These are phyloP conservation scores for Wickerhamiella bombiphila DNA, from an alignment of 805 yeast genomes.

Conservation along the genomic window DNA sequence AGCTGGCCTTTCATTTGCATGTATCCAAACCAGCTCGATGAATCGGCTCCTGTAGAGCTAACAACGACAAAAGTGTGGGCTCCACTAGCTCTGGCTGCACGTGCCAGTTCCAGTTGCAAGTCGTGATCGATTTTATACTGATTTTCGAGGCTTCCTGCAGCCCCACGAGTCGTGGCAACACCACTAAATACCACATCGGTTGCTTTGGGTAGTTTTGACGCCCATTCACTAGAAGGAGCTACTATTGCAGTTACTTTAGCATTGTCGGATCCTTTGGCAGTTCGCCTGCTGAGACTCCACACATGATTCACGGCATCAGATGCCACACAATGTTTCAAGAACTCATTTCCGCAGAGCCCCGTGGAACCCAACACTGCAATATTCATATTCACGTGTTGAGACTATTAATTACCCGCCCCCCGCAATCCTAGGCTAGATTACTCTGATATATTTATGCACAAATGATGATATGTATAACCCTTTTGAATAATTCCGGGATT, in stretches of 20 bases:
- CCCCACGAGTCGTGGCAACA: slow-evolving; percentile 60
- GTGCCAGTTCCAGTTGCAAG: slow-evolving; percentile 50
- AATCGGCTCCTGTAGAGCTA: slow-evolving; percentile 50
- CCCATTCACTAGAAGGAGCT: slow-evolving; percentile 39
- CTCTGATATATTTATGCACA: too few relatives aligned
- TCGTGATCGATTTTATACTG: slow-evolving; percentile 66
- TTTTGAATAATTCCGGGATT: too few relatives aligned
- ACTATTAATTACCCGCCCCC: too few relatives aligned
- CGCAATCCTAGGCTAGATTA: too few relatives aligned
- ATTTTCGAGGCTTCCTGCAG: slow-evolving; percentile 57
- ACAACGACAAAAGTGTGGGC: slow-evolving; percentile 53
- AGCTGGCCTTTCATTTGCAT: slow-evolving; percentile 56
- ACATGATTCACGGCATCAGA: slow-evolving; percentile 29
- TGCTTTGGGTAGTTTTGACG: slow-evolving; percentile 23
- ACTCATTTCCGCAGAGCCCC: slow-evolving; percentile 55
- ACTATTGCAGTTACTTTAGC: slow-evolving; percentile 28
- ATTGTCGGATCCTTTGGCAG: slow-evolving; percentile 1
- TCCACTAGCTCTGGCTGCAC: slow-evolving; percentile 58
- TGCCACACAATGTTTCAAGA: slow-evolving; percentile 33
- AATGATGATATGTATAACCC: too few relatives aligned
- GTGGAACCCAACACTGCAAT: slow-evolving; percentile 46
- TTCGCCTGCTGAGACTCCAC: slow-evolving; percentile 28
- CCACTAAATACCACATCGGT: slow-evolving; percentile 40
- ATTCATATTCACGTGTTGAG: too few relatives aligned
- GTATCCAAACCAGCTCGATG: slow-evolving; percentile 46